phyloP scores from a whole-genome alignment of 169 alveolate species.

The Babesia bigemina region DNA sequence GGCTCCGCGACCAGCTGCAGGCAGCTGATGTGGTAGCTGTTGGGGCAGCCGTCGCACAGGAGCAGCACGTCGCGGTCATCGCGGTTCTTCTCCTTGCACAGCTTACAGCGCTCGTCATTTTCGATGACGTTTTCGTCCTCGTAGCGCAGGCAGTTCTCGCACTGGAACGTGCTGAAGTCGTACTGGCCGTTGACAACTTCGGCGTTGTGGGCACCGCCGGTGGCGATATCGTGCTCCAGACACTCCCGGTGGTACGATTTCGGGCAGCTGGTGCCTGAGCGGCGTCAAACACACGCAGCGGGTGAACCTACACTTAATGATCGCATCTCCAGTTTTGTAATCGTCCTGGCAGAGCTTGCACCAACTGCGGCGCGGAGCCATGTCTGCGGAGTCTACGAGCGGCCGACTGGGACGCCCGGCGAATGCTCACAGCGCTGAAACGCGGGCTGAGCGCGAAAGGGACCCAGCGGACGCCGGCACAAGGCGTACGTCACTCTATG shows the following conservation, averaged over 20 bases:
- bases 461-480: not conserved
- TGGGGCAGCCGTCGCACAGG: conserved; percentile 91
- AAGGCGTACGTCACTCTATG: not conserved
- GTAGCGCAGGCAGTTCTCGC: conserved; percentile 79
- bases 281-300: not conserved
- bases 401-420: not conserved
- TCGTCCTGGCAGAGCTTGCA: conserved; percentile 81
- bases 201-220: conserved; percentile 50
- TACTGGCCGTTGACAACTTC: conserved; percentile 57
- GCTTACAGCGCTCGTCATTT: conserved; percentile 84
- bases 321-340: conserved; percentile 73
- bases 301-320: conserved; percentile 65
- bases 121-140: conserved; percentile 75
- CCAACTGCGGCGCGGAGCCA: conserved; percentile 81
- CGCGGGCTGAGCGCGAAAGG: not conserved
- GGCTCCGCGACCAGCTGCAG: conserved; percentile 83
- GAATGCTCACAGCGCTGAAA: not conserved
- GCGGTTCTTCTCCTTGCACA: conserved; percentile 76
- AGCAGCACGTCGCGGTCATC: conserved; percentile 78
- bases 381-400: conserved; percentile 5
- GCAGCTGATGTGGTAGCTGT: conserved; percentile 86
- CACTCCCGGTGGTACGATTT: conserved; percentile 77
- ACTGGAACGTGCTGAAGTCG: conserved; percentile 70
- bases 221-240: conserved; percentile 69
- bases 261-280: conserved; percentile 71